A percentile compares a stretch with the other conserved stretches of the same genome.
These are phyloP conservation scores for Cystobasidium slooffiae DNA, from an alignment of 1,284 basidiomycete genomes.

Conservation along the genomic window DNA sequence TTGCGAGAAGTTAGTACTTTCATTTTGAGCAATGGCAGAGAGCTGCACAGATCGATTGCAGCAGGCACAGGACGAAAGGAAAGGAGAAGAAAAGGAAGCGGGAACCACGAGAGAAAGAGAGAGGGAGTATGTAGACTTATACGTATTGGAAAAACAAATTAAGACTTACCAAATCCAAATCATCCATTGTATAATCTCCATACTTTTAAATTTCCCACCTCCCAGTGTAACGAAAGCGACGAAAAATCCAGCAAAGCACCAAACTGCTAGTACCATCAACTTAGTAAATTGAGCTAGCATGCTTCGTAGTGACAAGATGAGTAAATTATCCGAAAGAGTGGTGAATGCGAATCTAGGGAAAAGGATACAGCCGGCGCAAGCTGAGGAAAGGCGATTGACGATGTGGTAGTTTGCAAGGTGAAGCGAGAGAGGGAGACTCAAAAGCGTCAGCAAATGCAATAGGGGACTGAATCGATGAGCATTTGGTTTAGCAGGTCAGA, in stretches of 20 bases:
- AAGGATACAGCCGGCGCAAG: slow-evolving; percentile 17
- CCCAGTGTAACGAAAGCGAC: slow-evolving; percentile 40
- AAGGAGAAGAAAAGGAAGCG: background rate
- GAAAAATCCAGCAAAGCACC: slow-evolving; percentile 46
- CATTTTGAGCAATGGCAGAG: no score
- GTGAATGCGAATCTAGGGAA: slow-evolving; percentile 55
- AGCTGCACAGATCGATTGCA: no score
- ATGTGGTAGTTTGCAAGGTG: background rate
- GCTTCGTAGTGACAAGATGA: slow-evolving; percentile 57
- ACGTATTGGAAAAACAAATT: background rate
- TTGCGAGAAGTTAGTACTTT: no score
- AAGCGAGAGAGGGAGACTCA: no score
- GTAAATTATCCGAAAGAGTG: slow-evolving; percentile 57
- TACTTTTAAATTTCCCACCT: slow-evolving; percentile 31
- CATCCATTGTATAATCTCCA: slow-evolving; percentile 43
- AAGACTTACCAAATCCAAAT: slow-evolving; percentile 39
- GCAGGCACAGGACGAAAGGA: background rate
- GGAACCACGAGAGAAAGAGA: background rate
- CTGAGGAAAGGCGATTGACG: background rate
- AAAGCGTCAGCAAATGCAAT: no score
- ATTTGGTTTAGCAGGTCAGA: no score
- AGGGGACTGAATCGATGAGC: no score
- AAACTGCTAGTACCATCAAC: slow-evolving; percentile 55
- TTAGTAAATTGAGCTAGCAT: slow-evolving; percentile 57
- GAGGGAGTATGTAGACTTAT: background rate